These are phyloP conservation scores for Suillus placidus DNA, from an alignment of 768 basidiomycete species.

Conservation along the genomic window DNA sequence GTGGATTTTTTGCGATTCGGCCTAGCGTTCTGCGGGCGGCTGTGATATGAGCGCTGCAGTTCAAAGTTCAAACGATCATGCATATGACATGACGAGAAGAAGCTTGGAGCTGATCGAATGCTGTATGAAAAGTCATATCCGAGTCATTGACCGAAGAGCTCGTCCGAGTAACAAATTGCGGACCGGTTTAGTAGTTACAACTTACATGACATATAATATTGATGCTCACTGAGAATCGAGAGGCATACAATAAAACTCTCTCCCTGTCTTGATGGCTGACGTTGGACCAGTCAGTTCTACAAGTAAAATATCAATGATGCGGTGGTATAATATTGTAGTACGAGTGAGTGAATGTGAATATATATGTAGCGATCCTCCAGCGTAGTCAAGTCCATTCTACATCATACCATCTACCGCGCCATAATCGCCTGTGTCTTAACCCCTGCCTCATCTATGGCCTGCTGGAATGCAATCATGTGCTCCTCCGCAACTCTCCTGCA, in stretches of 20 bases:
- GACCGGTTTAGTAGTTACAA: too few species aligned
- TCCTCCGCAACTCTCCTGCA: slow-evolving; percentile 62
- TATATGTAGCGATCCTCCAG: slow-evolving; percentile 1
- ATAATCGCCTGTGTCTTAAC: slow-evolving; percentile 81
- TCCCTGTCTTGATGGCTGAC: background rate
- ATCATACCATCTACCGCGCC: slow-evolving; percentile 54
- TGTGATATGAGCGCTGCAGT: too few species aligned
- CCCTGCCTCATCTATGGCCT: slow-evolving; percentile 70
- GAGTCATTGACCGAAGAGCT: background rate
- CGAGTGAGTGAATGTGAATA: slow-evolving; percentile 2
- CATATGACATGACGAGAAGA: too few species aligned
- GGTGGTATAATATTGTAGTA: slow-evolving; percentile 1
- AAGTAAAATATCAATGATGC: background rate
- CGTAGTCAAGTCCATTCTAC: background rate
- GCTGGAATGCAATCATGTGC: slow-evolving; percentile 75
- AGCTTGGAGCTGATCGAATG: background rate
- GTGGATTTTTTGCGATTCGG: too few species aligned
- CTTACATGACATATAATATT: too few species aligned
- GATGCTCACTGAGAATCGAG: too few species aligned
- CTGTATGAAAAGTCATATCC: background rate
- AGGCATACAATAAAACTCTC: too few species aligned
- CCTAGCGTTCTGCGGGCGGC: too few species aligned
- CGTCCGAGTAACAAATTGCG: background rate
- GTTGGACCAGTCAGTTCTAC: background rate
- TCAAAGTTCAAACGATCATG: too few species aligned